Base-by-base conservation (phyloP, 2,329 filamentous ascomycete genomes). In the Pochonia chlamydosporia region DNA sequence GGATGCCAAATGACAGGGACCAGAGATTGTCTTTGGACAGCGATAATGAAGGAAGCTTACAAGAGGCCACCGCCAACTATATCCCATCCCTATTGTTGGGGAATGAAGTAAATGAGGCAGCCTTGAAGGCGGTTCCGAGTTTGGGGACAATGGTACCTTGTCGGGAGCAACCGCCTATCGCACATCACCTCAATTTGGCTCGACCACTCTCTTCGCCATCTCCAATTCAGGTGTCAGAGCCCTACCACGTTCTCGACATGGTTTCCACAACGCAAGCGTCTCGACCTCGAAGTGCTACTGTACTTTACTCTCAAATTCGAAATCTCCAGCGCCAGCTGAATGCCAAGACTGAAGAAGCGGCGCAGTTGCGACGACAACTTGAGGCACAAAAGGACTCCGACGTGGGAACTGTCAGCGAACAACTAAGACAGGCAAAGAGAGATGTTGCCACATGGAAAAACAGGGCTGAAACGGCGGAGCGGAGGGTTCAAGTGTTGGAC, bases 381-480 rank as follows among this genome's bases (percentile, higher is more conserved):
- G 71, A 74, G 42, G 61, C 72, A 14, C 64, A 69, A 36, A 64
- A 68, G 35, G 64, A 68, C 31, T 57, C 68, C 36, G 71, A 74
- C 37, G 56, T 74, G 14, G 70, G 71, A 1, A 68, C 66, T 4
- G 55, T 81, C 45, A 71, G 69, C 45, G 72, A 78, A 52, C 67
- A 77, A 52, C 56, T 83, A 39, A 61, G 71, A 18, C 62, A 61
- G 28, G 62, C 64, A 2, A 62, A 56, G 26, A 55, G 56, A 11
- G 63, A 67, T 21, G 50, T 57, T 4, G 53, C 54, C 1, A 68
- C 64, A 51, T 85, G 81, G 81, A 74, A 68, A 52, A 69, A 67
- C 26, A 67, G 78, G 26, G 81, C 81, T 0, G 71, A 79, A 55
- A 66, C 69, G 4, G 79, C 79, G 0, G 80, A 85, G 63, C 69